These are phyloP conservation scores for Lactarius akahatsu DNA, from an alignment of 768 basidiomycete genomes.

Conservation along the genomic window DNA sequence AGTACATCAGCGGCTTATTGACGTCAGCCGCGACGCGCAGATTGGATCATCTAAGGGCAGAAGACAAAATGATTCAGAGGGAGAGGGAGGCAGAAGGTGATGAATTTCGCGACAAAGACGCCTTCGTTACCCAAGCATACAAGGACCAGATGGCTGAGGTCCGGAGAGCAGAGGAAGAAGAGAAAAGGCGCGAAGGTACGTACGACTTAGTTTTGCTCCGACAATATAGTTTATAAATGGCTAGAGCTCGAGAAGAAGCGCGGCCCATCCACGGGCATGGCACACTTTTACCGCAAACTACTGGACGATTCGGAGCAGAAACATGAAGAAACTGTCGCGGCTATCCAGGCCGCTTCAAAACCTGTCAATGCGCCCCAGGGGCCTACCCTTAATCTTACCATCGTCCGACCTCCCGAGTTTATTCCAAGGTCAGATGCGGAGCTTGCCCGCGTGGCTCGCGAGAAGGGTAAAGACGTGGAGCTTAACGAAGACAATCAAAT, in stretches of 20 bases:
- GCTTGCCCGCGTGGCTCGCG: slow-evolving; percentile 65
- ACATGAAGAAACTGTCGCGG: slow-evolving; percentile 86
- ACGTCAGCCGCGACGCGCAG: slow-evolving; percentile 81
- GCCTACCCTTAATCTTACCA: slow-evolving; percentile 65
- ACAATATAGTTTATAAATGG: slow-evolving; percentile 8
- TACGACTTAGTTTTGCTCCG: slow-evolving; percentile 19
- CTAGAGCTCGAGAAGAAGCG: slow-evolving; percentile 57
- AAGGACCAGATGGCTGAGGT: slow-evolving; percentile 95
- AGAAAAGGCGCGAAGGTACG: slow-evolving; percentile 82
- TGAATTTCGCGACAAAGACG: slow-evolving; percentile 89
- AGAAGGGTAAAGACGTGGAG: slow-evolving; percentile 82
- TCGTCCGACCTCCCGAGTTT: slow-evolving; percentile 68
- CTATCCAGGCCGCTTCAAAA: slow-evolving; percentile 50
- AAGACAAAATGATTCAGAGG: slow-evolving; percentile 95
- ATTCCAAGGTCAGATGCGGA: slow-evolving; percentile 68
- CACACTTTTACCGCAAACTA: slow-evolving; percentile 78
- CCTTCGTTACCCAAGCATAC: slow-evolving; percentile 97
- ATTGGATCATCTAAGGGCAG: slow-evolving; percentile 86
- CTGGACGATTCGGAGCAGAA: slow-evolving; percentile 76
- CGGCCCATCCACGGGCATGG: slow-evolving; percentile 66
- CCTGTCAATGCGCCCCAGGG: slow-evolving; percentile 62
- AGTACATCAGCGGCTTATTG: slow-evolving; percentile 85
- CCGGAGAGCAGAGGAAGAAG: slow-evolving; percentile 88
- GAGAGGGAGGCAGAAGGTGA: slow-evolving; percentile 94
- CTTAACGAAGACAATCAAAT: slow-evolving; percentile 97